Evolutionary conservation across 257 asterid genomes (phyloP).

Genomic region (Ehretia macrophylla): DNA sequence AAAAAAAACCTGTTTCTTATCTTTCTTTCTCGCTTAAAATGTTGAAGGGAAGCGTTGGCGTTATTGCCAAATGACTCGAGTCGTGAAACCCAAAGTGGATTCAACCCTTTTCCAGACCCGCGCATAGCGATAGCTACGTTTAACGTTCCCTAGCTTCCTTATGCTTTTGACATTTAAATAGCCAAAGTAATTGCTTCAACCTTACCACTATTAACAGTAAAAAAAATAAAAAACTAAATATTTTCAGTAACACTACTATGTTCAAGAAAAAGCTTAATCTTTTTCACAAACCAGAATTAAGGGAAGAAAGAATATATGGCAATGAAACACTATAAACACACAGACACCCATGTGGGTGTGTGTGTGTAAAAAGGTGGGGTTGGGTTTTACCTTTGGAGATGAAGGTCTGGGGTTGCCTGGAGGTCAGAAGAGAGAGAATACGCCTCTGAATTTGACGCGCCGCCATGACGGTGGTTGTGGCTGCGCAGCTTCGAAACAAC

Average conservation of each 20-base stretch:
- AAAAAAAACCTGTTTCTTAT: no score
- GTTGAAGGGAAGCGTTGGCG: no score
- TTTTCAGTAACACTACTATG: neutral
- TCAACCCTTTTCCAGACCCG: no score
- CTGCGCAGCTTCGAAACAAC: neutral
- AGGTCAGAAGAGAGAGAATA: slow-evolving; percentile 40
- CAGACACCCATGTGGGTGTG: neutral
- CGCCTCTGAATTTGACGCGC: slow-evolving; percentile 36
- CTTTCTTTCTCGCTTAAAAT: no score
- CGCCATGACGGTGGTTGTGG: slow-evolving; percentile 35
- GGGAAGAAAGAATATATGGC: neutral
- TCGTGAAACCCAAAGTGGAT: no score
- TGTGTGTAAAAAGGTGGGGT: neutral
- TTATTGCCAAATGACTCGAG: no score
- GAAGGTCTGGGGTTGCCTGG: slow-evolving; percentile 22
- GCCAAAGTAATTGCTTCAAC: no score
- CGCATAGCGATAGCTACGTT: no score
- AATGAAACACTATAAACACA: neutral
- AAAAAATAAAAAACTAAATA: no score
- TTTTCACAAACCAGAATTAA: neutral
- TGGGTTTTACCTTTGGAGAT: slow-evolving; percentile 33
- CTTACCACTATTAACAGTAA: no score
- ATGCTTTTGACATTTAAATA: no score
- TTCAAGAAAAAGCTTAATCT: neutral
- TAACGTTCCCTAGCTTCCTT: no score